phyloP scores from a whole-genome alignment of 192 early-diverging fungal genomes.

The Coemansia sp. region DNA sequence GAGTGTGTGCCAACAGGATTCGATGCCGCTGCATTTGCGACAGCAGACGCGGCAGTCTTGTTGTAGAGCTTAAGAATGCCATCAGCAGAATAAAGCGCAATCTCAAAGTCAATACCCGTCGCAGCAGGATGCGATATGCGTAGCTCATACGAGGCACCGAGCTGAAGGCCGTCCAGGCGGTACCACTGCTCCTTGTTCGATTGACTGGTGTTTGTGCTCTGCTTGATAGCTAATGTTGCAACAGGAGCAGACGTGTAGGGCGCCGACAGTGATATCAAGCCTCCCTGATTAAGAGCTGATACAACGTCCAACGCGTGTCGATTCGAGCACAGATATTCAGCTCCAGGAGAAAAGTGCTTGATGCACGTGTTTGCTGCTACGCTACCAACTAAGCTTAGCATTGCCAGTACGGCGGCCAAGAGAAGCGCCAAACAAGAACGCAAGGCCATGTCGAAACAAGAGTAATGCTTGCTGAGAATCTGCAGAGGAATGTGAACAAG shows the following conservation, averaged over 20 bases:
- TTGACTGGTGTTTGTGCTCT: constrained; percentile 8
- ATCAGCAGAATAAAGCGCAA: constrained; percentile 14
- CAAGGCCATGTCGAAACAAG: neutral
- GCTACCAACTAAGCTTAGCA: neutral
- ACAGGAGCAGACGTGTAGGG: constrained; percentile 14
- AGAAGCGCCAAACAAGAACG: neutral
- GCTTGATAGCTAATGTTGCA: constrained; percentile 6
- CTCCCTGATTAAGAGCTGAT: neutral
- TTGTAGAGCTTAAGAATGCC: neutral
- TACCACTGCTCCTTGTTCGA: constrained; percentile 31
- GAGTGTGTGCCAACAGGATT: neutral
- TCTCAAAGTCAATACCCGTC: constrained; percentile 18
- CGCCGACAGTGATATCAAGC: neutral
- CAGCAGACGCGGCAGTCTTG: neutral
- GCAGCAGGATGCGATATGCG: constrained; percentile 47
- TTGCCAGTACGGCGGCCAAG: neutral
- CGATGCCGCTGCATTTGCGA: too few species aligned
- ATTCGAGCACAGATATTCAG: neutral
- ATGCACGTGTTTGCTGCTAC: constrained; percentile 37
- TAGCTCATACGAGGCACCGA: constrained; percentile 23
- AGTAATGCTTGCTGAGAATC: too few species aligned
- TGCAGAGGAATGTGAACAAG: neutral
- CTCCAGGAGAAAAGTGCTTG: constrained; percentile 19
- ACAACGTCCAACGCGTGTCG: neutral
- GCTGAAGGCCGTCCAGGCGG: constrained; percentile 4